These are phyloP conservation scores for Leishmania arabica DNA, from an alignment of 208 protist genomes.

Conservation along the genomic window DNA sequence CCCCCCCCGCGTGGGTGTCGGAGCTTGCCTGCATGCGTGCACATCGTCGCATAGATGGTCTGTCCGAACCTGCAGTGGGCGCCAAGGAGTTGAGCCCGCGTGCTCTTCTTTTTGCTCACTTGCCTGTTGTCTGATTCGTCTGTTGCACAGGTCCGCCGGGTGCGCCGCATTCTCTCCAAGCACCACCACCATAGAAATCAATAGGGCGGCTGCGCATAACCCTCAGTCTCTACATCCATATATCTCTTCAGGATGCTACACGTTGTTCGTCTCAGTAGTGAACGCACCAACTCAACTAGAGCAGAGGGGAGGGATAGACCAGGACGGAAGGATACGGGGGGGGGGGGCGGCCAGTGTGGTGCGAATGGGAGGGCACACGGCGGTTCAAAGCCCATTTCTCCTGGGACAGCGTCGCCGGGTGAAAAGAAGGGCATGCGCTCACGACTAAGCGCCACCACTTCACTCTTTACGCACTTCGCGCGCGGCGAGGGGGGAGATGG, in stretches of 20 bases:
- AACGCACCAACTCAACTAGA: background rate
- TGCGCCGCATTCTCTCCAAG: background rate
- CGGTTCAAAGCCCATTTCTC: background rate
- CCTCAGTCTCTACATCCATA: background rate
- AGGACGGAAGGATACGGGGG: background rate
- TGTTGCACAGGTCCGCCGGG: background rate
- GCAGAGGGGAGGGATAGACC: background rate
- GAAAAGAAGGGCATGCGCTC: background rate
- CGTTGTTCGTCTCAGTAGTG: background rate
- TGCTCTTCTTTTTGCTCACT: too few relatives aligned
- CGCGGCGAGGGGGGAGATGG: background rate
- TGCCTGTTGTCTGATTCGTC: too few relatives aligned
- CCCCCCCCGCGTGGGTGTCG: background rate
- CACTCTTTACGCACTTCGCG: background rate
- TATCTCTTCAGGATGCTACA: background rate
- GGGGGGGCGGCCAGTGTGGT: background rate
- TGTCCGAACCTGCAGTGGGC: background rate
- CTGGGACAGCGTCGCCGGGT: background rate
- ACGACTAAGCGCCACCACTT: background rate
- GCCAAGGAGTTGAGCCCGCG: background rate
- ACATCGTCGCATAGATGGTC: background rate
- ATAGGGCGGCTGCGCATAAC: background rate
- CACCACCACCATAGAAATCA: background rate
- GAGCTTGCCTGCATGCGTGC: background rate
- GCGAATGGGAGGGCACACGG: background rate